These are phyloP conservation scores for Acer negundo DNA, from an alignment of 345 rosid genomes.

Conservation along the genomic window DNA sequence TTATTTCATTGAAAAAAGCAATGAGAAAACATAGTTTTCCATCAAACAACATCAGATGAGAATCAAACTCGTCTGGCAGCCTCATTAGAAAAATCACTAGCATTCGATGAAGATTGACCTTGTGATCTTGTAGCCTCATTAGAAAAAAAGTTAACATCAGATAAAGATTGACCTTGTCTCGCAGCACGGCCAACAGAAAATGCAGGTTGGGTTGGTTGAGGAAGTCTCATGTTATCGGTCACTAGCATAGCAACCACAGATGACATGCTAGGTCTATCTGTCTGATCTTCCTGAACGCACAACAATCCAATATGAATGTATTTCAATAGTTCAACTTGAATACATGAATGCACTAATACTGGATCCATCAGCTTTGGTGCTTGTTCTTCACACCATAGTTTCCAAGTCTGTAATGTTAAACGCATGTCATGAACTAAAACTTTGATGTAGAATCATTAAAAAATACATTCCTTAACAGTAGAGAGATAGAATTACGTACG, in stretches of 20 bases:
- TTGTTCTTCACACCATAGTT: conserved; percentile 5
- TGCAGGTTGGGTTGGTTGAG: conserved; percentile 1
- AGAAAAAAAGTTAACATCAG: too few relatives aligned
- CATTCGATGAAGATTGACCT: too few relatives aligned
- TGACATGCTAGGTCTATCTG: conserved; percentile 7
- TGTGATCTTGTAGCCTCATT: too few relatives aligned
- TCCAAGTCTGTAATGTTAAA: conserved; percentile 11
- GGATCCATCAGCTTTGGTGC: background rate
- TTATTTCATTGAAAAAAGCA: too few relatives aligned
- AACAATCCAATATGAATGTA: conserved; percentile 18
- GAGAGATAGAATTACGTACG: background rate
- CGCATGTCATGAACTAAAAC: background rate
- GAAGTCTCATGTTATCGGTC: background rate
- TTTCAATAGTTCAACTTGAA: background rate
- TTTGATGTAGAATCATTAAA: too few relatives aligned
- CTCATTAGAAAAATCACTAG: too few relatives aligned
- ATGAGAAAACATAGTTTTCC: too few relatives aligned
- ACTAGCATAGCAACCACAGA: background rate
- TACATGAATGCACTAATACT: conserved; percentile 4
- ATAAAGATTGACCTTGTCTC: too few relatives aligned
- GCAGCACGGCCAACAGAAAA: background rate
- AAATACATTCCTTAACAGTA: background rate
- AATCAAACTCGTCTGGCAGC: too few relatives aligned
- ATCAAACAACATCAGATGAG: too few relatives aligned
- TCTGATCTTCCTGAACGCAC: conserved; percentile 21